Evolutionary conservation across 2,329 filamentous ascomycete species (phyloP).

Genomic region (Plenodomus tracheiphilus): DNA sequence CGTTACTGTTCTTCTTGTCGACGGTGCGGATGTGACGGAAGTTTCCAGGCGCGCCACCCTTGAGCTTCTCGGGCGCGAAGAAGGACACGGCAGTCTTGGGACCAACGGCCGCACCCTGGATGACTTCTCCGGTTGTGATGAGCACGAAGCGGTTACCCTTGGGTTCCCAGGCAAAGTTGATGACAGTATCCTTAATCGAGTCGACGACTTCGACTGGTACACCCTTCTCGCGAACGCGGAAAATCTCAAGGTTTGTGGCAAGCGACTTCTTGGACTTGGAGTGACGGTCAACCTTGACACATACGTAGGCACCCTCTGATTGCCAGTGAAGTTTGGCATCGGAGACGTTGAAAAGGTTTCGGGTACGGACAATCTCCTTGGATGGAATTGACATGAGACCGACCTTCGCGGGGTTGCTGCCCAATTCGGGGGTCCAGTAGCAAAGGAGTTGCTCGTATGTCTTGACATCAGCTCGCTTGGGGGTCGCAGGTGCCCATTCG

Average conservation of each 20-base stretch:
- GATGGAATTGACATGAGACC: conserved; percentile 94
- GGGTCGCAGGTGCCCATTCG: conserved; percentile 89
- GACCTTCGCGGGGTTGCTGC: conserved; percentile 96
- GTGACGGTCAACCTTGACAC: conserved; percentile 97
- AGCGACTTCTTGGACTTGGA: conserved; percentile 99
- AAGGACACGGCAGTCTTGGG: conserved; percentile 95
- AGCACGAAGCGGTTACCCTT: conserved; percentile 97
- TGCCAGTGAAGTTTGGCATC: conserved; percentile 99
- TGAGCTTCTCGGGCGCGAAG: conserved; percentile 95
- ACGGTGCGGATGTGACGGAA: conserved; percentile 95
- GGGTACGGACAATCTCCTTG: conserved; percentile 89
- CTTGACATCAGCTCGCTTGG: conserved; percentile 82
- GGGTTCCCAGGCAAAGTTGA: conserved; percentile 99
- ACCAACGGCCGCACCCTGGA: conserved; percentile 75
- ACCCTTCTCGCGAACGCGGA: conserved; percentile 95
- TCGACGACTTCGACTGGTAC: conserved; percentile 98
- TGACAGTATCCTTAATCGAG: conserved; percentile 95
- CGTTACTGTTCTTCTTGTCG: conserved; percentile 99
- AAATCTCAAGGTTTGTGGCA: conserved; percentile 96
- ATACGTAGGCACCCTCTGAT: conserved; percentile 89
- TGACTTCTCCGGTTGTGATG: conserved; percentile 88
- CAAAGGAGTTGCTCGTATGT: conserved; percentile 93
- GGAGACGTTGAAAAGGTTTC: conserved; percentile 97
- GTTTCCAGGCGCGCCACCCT: conserved; percentile 79
- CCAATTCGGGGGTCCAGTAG: conserved; percentile 98